Conservation (phyloP, 441 rosid species). For the Pelargonium myrrhifolium region DNA sequence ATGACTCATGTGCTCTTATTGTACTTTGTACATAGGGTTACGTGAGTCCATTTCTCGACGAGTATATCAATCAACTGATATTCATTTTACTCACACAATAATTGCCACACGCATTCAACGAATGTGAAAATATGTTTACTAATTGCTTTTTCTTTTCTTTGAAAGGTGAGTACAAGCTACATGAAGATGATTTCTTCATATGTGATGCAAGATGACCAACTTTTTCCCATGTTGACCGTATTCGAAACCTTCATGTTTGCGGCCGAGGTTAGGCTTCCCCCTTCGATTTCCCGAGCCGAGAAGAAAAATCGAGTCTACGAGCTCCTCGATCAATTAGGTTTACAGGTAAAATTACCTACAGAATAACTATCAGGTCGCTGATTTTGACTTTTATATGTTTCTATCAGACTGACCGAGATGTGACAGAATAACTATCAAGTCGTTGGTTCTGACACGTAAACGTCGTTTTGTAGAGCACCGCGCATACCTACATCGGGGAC, state of each 20-base stretch:
- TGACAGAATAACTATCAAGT: no score
- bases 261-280: constrained; percentile 76
- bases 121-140: no score
- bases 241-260: constrained; percentile 75
- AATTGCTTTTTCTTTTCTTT: not conserved
- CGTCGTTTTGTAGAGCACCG: constrained; percentile 33
- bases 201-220: constrained; percentile 87
- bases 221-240: constrained; percentile 69
- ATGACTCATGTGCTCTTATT: no score
- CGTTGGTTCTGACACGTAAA: no score
- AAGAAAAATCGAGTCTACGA: constrained; percentile 62
- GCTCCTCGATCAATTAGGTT: constrained; percentile 66
- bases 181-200: constrained; percentile 77
- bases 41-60: no score
- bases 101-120: no score
- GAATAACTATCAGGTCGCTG: no score
- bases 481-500: constrained; percentile 60
- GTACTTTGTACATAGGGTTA: no score
- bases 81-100: no score
- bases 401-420: no score
- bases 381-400: no score
- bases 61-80: no score
- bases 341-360: constrained; percentile 31
- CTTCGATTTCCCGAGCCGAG: constrained; percentile 50
- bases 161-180: constrained; percentile 53